These are phyloP conservation scores for Mycena sanguinolenta DNA, from an alignment of 768 basidiomycete species.

Conservation along the genomic window DNA sequence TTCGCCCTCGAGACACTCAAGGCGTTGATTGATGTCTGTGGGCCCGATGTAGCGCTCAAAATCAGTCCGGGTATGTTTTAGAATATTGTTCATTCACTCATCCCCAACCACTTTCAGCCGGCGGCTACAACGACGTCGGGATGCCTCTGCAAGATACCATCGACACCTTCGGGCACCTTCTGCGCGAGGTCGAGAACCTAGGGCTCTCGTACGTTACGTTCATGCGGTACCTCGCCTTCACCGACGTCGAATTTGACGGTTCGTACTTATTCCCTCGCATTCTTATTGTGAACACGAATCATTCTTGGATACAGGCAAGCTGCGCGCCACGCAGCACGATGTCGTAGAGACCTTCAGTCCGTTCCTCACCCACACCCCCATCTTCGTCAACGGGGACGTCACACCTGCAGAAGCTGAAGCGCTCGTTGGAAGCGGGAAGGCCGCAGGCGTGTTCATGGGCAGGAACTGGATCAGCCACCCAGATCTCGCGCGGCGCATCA, in stretches of 20 bases:
- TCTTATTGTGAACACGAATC: neutral
- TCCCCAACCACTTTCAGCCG: neutral
- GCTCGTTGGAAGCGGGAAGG: neutral
- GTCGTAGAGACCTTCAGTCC: neutral
- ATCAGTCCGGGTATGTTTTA: neutral
- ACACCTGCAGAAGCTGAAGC: neutral
- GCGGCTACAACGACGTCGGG: constrained; percentile 2
- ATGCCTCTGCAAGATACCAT: constrained; percentile 11
- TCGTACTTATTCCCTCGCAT: neutral
- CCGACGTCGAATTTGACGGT: neutral
- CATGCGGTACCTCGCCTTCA: neutral
- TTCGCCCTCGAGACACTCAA: constrained; percentile 4
- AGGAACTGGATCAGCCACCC: neutral
- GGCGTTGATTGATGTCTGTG: neutral
- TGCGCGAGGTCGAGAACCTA: constrained; percentile 1
- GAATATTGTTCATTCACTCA: too few species aligned
- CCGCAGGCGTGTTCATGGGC: neutral
- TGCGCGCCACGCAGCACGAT: constrained; percentile 4
- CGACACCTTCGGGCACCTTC: constrained; percentile 1
- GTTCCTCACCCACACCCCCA: neutral
- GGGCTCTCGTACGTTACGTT: neutral
- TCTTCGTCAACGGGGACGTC: neutral
- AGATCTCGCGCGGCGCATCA: neutral
- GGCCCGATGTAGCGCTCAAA: neutral
- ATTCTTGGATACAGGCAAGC: neutral